Base-by-base conservation (phyloP, 345 rosid species). In the Heritiera fomes region DNA sequence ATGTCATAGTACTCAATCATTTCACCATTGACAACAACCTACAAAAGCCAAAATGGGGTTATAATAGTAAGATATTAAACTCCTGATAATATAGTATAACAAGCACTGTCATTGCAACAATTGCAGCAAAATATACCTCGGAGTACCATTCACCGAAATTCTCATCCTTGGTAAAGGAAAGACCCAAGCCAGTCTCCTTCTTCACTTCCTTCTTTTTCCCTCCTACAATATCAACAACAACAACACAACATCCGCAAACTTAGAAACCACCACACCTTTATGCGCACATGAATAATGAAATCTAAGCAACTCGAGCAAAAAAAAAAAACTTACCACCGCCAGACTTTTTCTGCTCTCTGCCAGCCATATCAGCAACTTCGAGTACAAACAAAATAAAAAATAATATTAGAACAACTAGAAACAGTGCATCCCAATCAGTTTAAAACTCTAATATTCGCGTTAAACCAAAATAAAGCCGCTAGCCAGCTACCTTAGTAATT, bases 101-200 rank as follows among this genome's bases (percentile, higher is more conserved):
- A 73, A 10, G 47, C 56, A 94, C 59, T 92, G 90, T 90, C 97
- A 92, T 90, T 81, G 89, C 91, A 32, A 32, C 89, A 89, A 70
- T 87, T 87, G 80, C 95, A 86, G 89, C 91, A 78, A 52, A 71
- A 45, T 81, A 68, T 86, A 93, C 99, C 94, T 95, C 97, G 4
- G 96, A 91, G 79, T 95, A 93, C 99, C 99, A 95, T 73, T 95
- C 98, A 23, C 99, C 98, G 13, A 95, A 95, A 81, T 92, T 92
- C 60, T 90, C 98, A 63, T 95, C 98, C 84, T 95, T 95, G 84
- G 86, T 89, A 70, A 80, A 69, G 47, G 96, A 87, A 58, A 95
- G 96, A 5, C 99, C 98, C 18, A 95, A 87, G 46, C 98, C 90
- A 38, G 98, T 95, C 84, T 93, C 99, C 82, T 95, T 92, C 91